Evolutionary conservation across 192 early-diverging fungal species (phyloP).

Genomic region (Coemansia sp.): DNA sequence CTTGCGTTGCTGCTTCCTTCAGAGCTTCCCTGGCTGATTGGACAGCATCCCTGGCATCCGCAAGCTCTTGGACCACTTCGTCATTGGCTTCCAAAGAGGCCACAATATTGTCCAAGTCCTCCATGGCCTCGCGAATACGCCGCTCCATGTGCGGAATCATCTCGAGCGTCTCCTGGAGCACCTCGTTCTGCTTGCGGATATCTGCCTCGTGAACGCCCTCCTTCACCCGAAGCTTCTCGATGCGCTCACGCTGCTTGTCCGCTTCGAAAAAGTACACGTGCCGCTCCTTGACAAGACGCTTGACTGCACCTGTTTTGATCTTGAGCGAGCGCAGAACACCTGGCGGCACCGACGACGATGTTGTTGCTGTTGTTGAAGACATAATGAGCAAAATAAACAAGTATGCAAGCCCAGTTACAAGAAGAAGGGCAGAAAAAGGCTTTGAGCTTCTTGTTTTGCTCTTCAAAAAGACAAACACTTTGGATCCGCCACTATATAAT

Average conservation of each 20-base stretch:
- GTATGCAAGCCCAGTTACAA: too few relatives aligned
- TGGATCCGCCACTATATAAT: background rate
- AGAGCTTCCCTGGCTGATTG: background rate
- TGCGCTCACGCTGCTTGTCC: slow-evolving; percentile 20
- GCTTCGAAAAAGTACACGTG: slow-evolving; percentile 27
- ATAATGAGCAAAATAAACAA: background rate
- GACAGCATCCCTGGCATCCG: background rate
- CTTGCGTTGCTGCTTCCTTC: background rate
- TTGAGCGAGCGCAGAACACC: slow-evolving; percentile 29
- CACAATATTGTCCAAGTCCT: slow-evolving; percentile 44
- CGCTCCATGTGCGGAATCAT: slow-evolving; percentile 53
- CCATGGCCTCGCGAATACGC: slow-evolving; percentile 31
- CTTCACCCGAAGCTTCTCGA: slow-evolving; percentile 19
- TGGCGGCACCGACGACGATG: background rate
- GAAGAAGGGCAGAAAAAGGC: background rate
- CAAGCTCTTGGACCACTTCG: background rate
- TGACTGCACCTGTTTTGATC: slow-evolving; percentile 45
- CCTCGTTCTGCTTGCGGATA: slow-evolving; percentile 53
- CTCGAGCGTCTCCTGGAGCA: slow-evolving; percentile 45
- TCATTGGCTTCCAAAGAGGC: background rate
- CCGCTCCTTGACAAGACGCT: slow-evolving; percentile 44
- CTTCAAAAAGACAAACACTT: background rate
- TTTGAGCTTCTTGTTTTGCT: background rate
- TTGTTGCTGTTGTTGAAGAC: background rate
- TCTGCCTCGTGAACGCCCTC: slow-evolving; percentile 33